These are phyloP conservation scores for Bipolaris zeicola DNA, from an alignment of 2,329 filamentous ascomycete species.

Conservation along the genomic window DNA sequence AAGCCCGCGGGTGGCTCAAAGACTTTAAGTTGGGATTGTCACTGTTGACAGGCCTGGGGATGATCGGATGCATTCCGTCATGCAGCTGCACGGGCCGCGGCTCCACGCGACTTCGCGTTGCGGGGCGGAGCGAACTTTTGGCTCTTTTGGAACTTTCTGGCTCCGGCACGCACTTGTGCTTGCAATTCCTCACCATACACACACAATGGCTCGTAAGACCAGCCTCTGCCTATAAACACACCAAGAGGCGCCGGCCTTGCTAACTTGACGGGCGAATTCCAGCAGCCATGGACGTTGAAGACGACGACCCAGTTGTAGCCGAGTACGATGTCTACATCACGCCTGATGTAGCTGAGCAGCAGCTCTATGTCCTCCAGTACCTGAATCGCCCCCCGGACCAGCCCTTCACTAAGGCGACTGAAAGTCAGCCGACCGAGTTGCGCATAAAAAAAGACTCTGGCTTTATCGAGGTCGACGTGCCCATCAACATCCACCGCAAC, in stretches of 20 bases:
- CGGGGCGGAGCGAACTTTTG: slow-evolving; percentile 28
- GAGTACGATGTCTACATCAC: slow-evolving; percentile 87
- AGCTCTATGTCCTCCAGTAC: slow-evolving; percentile 81
- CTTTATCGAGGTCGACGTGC: slow-evolving; percentile 91
- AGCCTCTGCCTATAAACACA: neutral
- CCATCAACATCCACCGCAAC: slow-evolving; percentile 69
- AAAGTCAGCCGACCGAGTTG: slow-evolving; percentile 68
- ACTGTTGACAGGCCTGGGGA: slow-evolving; percentile 10
- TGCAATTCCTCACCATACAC: slow-evolving; percentile 7
- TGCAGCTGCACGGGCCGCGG: slow-evolving; percentile 25
- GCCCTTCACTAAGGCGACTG: slow-evolving; percentile 62
- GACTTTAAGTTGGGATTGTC: neutral
- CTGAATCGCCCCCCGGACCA: slow-evolving; percentile 73
- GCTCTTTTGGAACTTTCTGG: slow-evolving; percentile 27
- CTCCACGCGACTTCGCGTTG: slow-evolving; percentile 25
- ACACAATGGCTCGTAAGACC: slow-evolving; percentile 37
- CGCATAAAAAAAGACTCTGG: slow-evolving; percentile 82
- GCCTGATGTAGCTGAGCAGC: slow-evolving; percentile 62
- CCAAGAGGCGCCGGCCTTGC: neutral
- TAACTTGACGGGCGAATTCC: slow-evolving; percentile 9
- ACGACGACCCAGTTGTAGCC: slow-evolving; percentile 56
- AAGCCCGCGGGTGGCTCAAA: slow-evolving; percentile 15
- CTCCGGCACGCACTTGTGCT: slow-evolving; percentile 11
- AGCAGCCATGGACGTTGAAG: slow-evolving; percentile 40
- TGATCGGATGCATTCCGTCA: slow-evolving; percentile 40